phyloP scores from a whole-genome alignment of 2,329 filamentous ascomycete genomes.

The Beauveria sp. region DNA sequence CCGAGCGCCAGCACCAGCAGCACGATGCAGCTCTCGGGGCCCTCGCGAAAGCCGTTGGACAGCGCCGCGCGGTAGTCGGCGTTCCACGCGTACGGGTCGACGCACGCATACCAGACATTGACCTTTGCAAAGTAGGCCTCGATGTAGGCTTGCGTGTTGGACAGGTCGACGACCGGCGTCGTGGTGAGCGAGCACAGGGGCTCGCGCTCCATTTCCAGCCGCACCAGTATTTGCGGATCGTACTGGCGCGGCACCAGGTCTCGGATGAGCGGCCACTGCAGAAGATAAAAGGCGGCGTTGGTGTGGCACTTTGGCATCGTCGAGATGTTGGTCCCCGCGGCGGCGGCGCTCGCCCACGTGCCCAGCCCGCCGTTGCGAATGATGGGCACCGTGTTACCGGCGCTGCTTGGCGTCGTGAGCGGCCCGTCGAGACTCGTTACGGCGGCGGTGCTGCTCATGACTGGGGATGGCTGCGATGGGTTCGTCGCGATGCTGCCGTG shows the following conservation, averaged over 20 bases:
- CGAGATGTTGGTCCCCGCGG: constrained; percentile 58
- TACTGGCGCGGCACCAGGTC: constrained; percentile 71
- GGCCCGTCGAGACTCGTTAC: constrained; percentile 47
- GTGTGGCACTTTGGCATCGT: constrained; percentile 83
- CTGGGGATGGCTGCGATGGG: constrained; percentile 50
- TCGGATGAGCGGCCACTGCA: constrained; percentile 75
- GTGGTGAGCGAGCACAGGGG: constrained; percentile 62
- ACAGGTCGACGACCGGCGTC: constrained; percentile 60
- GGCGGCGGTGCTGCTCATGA: constrained; percentile 55
- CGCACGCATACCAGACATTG: constrained; percentile 79
- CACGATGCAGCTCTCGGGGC: constrained; percentile 76
- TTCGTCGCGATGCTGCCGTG: constrained; percentile 35
- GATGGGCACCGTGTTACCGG: constrained; percentile 38
- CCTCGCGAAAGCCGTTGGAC: constrained; percentile 68
- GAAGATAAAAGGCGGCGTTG: constrained; percentile 67
- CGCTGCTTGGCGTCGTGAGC: constrained; percentile 11
- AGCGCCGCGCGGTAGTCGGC: constrained; percentile 68
- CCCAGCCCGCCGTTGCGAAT: constrained; percentile 60
- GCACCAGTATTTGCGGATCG: constrained; percentile 72
- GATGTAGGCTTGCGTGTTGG: constrained; percentile 67
- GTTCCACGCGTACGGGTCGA: constrained; percentile 75
- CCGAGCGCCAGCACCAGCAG: constrained; percentile 71
- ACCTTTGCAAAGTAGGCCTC: constrained; percentile 75
- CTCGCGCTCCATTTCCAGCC: constrained; percentile 72
- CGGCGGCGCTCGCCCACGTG: constrained; percentile 54